Conservation (phyloP, 768 basidiomycete species). For the Crepidotus variabilis region DNA sequence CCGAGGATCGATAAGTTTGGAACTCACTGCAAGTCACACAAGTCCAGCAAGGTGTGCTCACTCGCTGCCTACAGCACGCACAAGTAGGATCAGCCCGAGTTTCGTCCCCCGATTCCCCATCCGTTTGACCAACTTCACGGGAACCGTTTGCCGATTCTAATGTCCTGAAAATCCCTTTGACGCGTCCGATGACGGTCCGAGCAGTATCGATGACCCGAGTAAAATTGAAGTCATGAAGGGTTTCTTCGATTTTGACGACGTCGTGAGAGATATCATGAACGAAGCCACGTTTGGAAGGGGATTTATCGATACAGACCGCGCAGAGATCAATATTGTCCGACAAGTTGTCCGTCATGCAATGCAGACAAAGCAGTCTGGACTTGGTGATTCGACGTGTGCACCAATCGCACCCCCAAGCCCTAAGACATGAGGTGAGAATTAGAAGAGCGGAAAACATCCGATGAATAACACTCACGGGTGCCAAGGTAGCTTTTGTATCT, state of each 20-base stretch:
- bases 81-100: slow-evolving; percentile 10
- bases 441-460: background rate
- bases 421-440: slow-evolving; percentile 4
- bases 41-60: slow-evolving; percentile 22
- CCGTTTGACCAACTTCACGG: background rate
- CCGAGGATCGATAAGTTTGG: background rate
- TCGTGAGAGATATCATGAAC: slow-evolving; percentile 28
- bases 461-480: slow-evolving; percentile 24
- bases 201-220: slow-evolving; percentile 24
- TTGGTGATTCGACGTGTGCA: slow-evolving; percentile 29
- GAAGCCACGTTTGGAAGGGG: slow-evolving; percentile 24
- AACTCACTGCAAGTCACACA: slow-evolving; percentile 21
- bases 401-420: slow-evolving; percentile 28
- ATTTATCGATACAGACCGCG: slow-evolving; percentile 25
- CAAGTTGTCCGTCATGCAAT: slow-evolving; percentile 30
- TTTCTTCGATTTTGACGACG: slow-evolving; percentile 27
- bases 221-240: slow-evolving; percentile 29
- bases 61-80: slow-evolving; percentile 17
- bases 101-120: slow-evolving; percentile 1
- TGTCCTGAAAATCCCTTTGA: slow-evolving; percentile 23
- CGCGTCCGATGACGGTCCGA: slow-evolving; percentile 16
- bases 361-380: slow-evolving; percentile 26
- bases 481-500: slow-evolving; percentile 31
- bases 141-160: slow-evolving; percentile 14
- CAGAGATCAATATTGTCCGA: slow-evolving; percentile 32